Conservation (phyloP, 768 basidiomycete genomes). For the Amanita molliuscula region DNA sequence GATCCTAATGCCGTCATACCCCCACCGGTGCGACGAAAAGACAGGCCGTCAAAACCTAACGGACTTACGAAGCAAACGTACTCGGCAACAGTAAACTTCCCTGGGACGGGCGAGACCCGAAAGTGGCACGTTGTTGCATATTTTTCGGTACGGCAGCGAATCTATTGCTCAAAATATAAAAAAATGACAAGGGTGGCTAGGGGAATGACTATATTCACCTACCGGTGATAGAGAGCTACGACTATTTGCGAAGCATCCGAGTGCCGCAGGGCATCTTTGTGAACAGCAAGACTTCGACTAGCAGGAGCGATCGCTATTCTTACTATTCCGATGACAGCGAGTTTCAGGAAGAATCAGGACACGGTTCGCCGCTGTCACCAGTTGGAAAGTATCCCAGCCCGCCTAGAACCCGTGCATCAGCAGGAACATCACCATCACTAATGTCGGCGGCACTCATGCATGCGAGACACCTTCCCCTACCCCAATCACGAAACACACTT, state of each 20-base stretch:
- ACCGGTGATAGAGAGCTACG: conserved; percentile 66
- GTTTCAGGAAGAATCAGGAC: conserved; percentile 19
- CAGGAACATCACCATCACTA: conserved; percentile 7
- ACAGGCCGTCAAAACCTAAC: conserved; percentile 66
- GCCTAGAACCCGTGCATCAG: conserved; percentile 7
- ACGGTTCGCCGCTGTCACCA: conserved; percentile 11
- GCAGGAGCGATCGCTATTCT: conserved; percentile 31
- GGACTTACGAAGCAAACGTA: conserved; percentile 85
- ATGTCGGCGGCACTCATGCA: conserved; percentile 4
- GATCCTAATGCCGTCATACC: conserved; percentile 50
- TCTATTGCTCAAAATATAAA: neutral
- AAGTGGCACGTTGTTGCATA: conserved; percentile 85
- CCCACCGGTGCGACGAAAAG: conserved; percentile 59
- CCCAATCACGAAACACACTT: conserved; percentile 5
- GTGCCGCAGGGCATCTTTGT: conserved; percentile 66
- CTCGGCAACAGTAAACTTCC: conserved; percentile 63
- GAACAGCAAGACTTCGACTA: conserved; percentile 48
- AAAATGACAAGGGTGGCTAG: conserved; percentile 20
- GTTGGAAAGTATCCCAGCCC: conserved; percentile 12
- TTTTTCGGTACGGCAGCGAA: conserved; percentile 35
- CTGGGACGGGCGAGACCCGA: conserved; percentile 42
- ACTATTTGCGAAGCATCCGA: conserved; percentile 56
- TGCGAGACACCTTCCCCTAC: conserved; percentile 4
- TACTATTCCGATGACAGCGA: conserved; percentile 38
- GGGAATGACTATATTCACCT: conserved; percentile 59